These are phyloP conservation scores for Beauveria varroae DNA, from an alignment of 2,329 filamentous ascomycete genomes.

Conservation along the genomic window DNA sequence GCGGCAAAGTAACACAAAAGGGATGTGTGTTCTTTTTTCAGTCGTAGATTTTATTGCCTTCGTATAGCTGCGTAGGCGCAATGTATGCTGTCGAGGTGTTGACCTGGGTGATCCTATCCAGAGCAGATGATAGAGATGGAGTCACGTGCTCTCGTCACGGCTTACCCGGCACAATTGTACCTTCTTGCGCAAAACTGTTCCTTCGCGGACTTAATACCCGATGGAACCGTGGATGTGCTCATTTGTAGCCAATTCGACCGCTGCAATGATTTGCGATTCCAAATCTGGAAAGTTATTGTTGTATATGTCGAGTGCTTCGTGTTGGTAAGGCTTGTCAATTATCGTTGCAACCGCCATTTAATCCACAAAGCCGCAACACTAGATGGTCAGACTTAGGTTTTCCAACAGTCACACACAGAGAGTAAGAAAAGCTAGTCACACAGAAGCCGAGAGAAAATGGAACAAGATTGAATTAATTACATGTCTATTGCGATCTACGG, in stretches of 20 bases:
- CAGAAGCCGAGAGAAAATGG: background rate
- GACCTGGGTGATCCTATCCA: background rate
- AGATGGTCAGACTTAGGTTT: no score
- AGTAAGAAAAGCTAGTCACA: no score
- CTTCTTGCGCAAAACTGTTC: background rate
- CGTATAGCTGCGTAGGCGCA: background rate
- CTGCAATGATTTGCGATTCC: no score
- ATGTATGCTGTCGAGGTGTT: background rate
- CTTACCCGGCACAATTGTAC: background rate
- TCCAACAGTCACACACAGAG: no score
- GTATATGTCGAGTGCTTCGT: background rate
- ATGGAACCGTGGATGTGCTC: no score
- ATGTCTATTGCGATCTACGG: conserved; percentile 8
- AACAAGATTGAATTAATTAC: conserved; percentile 9
- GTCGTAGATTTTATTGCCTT: background rate
- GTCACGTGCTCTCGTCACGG: background rate
- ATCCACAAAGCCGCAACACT: no score
- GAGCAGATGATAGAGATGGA: background rate
- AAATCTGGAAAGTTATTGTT: no score
- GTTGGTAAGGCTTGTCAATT: background rate
- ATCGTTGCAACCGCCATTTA: no score
- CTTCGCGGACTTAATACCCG: background rate
- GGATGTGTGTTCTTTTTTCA: background rate
- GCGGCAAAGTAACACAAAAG: background rate
- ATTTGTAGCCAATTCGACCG: no score